Evolutionary conservation across 2,329 filamentous ascomycete species (phyloP).

Genomic region (Daldinia eschscholtzii): DNA sequence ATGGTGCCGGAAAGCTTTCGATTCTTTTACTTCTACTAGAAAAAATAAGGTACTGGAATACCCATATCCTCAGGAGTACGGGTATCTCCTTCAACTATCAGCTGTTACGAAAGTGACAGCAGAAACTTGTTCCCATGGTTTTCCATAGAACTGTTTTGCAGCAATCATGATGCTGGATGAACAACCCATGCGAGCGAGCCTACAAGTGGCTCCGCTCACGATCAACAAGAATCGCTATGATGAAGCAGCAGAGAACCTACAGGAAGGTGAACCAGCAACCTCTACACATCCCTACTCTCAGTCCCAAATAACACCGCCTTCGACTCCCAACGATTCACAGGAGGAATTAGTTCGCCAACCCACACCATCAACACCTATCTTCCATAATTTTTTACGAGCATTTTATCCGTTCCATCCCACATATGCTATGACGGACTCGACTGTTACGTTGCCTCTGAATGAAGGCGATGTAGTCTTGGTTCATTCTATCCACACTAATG

Average conservation of each 20-base stretch:
- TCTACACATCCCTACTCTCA: constrained; percentile 60
- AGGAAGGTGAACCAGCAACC: constrained; percentile 47
- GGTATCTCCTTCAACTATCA: constrained; percentile 29
- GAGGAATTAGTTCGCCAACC: constrained; percentile 65
- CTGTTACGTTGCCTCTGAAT: constrained; percentile 88
- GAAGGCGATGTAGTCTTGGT: constrained; percentile 94
- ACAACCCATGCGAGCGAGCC: constrained; percentile 66
- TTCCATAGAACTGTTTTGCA: constrained; percentile 50
- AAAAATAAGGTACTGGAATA: constrained; percentile 1
- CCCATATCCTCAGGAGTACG: constrained; percentile 26
- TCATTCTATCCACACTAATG: constrained; percentile 97
- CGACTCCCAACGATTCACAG: constrained; percentile 77
- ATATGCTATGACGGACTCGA: constrained; percentile 81
- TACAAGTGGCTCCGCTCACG: constrained; percentile 71
- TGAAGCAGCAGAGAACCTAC: constrained; percentile 48
- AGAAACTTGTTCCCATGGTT: constrained; percentile 55
- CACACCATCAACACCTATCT: constrained; percentile 71
- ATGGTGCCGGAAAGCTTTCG: constrained; percentile 16
- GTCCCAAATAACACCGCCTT: constrained; percentile 80
- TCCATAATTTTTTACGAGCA: constrained; percentile 94
- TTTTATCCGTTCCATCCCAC: constrained; percentile 92
- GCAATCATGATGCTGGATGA: constrained; percentile 63
- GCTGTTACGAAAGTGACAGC: constrained; percentile 47
- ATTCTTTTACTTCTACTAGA: constrained; percentile 14
- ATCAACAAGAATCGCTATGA: constrained; percentile 61